Evolutionary conservation across 2,329 filamentous ascomycete genomes (phyloP).

Genomic region (Colletotrichum agaves): DNA sequence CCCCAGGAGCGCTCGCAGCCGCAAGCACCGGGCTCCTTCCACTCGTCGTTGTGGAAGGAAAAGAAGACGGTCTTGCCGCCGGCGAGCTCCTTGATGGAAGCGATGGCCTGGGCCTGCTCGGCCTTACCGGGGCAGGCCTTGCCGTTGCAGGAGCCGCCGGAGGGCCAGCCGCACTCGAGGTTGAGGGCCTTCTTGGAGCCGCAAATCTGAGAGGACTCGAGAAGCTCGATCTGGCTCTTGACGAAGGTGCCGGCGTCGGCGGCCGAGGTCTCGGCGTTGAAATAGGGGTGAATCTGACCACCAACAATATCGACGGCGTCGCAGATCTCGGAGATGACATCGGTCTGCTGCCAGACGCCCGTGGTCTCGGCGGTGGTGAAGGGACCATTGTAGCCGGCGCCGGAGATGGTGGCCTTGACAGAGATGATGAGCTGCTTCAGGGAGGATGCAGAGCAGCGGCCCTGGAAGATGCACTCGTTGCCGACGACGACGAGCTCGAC

Average conservation of each 20-base stretch:
- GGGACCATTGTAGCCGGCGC: constrained; percentile 75
- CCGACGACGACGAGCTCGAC: constrained; percentile 86
- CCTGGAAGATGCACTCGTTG: constrained; percentile 89
- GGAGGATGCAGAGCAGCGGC: constrained; percentile 69
- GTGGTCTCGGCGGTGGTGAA: constrained; percentile 90
- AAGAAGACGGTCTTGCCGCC: constrained; percentile 83
- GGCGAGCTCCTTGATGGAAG: constrained; percentile 72
- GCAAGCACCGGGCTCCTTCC: constrained; percentile 79
- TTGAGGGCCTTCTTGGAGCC: constrained; percentile 78
- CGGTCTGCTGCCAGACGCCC: constrained; percentile 75
- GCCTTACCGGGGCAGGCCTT: constrained; percentile 71
- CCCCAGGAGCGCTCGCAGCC: constrained; percentile 87
- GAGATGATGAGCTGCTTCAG: constrained; percentile 77
- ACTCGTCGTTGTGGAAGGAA: constrained; percentile 80
- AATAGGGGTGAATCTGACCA: constrained; percentile 94
- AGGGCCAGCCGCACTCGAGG: constrained; percentile 93
- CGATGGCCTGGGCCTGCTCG: constrained; percentile 79
- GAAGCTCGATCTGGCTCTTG: constrained; percentile 75
- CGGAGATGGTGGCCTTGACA: constrained; percentile 70
- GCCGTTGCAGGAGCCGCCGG: constrained; percentile 75
- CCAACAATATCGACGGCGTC: constrained; percentile 79
- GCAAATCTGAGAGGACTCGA: constrained; percentile 72
- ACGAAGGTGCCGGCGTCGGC: constrained; percentile 80
- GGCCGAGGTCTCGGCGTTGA: constrained; percentile 77
- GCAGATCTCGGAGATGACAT: constrained; percentile 73